Percentiles rank a stretch among this genome's conserved stretches.
phyloP scores from a whole-genome alignment of 768 basidiomycete species.

The Leucocoprinus sp. region DNA sequence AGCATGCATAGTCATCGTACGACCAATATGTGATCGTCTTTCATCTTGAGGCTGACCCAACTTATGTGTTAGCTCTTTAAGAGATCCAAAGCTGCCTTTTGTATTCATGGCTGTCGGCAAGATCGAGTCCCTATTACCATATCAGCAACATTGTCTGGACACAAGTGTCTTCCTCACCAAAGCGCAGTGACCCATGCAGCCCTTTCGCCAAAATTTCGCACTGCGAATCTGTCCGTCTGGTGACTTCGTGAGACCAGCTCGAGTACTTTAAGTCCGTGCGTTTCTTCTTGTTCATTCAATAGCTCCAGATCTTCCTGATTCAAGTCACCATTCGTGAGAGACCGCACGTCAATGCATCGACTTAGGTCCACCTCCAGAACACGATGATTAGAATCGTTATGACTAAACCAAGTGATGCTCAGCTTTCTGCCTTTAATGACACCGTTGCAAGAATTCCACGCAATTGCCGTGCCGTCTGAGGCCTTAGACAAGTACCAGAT shows the following conservation, averaged over 20 bases:
- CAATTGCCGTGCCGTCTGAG: not conserved
- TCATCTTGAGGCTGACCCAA: not conserved
- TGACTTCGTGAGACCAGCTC: constrained; percentile 54
- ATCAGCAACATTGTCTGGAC: not conserved
- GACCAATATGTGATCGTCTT: not conserved
- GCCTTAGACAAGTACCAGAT: not conserved
- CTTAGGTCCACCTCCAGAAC: constrained; percentile 40
- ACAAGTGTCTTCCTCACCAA: constrained; percentile 37
- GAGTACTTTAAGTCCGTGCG: constrained; percentile 43
- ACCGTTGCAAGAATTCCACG: constrained; percentile 9
- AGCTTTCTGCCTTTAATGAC: constrained; percentile 12
- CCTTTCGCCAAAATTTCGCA: constrained; percentile 49
- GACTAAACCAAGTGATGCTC: constrained; percentile 9
- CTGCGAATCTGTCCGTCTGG: constrained; percentile 53
- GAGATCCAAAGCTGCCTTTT: not conserved
- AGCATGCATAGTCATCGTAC: no score
- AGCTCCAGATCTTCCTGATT: constrained; percentile 33
- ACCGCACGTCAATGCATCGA: constrained; percentile 57
- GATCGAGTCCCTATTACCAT: constrained; percentile 45
- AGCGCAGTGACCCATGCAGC: constrained; percentile 70
- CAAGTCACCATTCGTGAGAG: constrained; percentile 37
- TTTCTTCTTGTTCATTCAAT: constrained; percentile 30
- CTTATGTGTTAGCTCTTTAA: not conserved
- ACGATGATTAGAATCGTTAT: constrained; percentile 18
- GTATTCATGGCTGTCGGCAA: constrained; percentile 26